Percentiles rank a stretch among this genome's conserved stretches.
Evolutionary conservation across 306 rosid genomes (phyloP).

Genomic region (Trichosanthes cucumerina): DNA sequence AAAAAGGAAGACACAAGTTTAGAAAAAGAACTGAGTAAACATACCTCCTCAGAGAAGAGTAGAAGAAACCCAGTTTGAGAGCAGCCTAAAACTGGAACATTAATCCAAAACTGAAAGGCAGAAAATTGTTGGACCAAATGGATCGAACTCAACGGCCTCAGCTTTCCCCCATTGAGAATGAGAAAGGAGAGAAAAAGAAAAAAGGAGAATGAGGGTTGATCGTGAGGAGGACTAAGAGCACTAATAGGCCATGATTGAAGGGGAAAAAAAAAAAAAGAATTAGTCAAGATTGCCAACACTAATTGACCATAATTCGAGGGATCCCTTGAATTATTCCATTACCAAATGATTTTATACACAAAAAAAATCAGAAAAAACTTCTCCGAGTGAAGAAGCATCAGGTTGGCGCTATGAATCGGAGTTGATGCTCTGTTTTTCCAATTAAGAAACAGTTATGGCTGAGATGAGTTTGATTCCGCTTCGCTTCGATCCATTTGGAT

Average conservation of each 20-base stretch:
- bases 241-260: constrained; percentile 41
- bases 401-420: neutral
- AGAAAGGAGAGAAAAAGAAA: neutral
- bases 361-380: neutral
- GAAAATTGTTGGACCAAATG: neutral
- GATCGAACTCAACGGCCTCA: neutral
- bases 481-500: neutral
- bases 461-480: neutral
- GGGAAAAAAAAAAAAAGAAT: neutral
- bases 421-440: neutral
- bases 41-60: neutral
- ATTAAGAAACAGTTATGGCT: neutral
- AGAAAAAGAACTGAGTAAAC: neutral
- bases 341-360: neutral
- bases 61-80: neutral
- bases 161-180: neutral
- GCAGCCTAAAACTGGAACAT: neutral
- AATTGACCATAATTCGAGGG: neutral
- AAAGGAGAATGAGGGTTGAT: constrained; percentile 16
- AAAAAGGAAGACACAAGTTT: neutral
- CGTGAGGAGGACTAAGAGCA: constrained; percentile 53
- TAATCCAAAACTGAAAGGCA: neutral
- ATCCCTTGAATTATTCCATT: neutral
- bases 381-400: neutral
- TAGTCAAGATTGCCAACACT: neutral